Evolutionary conservation across 345 rosid genomes (phyloP).

Genomic region (Camelina hispida): DNA sequence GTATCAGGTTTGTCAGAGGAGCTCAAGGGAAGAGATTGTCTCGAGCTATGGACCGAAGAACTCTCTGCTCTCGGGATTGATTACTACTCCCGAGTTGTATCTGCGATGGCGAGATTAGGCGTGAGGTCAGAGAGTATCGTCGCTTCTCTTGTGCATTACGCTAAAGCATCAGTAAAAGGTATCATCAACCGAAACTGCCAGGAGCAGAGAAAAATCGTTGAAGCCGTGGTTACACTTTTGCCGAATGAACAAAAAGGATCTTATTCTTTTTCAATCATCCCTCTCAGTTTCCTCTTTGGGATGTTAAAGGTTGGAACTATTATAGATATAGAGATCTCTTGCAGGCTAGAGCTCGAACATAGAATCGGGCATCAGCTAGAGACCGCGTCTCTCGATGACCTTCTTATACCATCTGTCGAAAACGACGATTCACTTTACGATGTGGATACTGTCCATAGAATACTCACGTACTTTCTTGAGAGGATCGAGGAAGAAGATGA

Average conservation of each 20-base stretch:
- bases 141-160: constrained; percentile 77
- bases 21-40: constrained; percentile 55
- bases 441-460: constrained; percentile 72
- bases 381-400: constrained; percentile 69
- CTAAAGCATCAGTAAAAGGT: constrained; percentile 68
- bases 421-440: constrained; percentile 74
- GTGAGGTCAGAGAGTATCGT: constrained; percentile 61
- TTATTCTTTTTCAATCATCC: constrained; percentile 39
- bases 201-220: constrained; percentile 64
- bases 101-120: constrained; percentile 65
- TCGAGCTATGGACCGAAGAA: constrained; percentile 86
- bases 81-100: constrained; percentile 60
- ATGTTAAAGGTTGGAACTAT: constrained; percentile 68
- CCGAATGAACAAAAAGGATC: constrained; percentile 59
- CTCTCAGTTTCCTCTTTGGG: constrained; percentile 79
- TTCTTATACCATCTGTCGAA: constrained; percentile 76
- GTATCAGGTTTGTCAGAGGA: constrained; percentile 66
- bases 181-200: constrained; percentile 50
- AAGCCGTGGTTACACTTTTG: constrained; percentile 66
- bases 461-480: constrained; percentile 67
- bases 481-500: constrained; percentile 68
- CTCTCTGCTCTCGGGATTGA: constrained; percentile 64
- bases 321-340: constrained; percentile 55
- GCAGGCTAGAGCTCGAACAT: constrained; percentile 73
- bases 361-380: constrained; percentile 68